Evolutionary conservation across 2,329 filamentous ascomycete genomes (phyloP).

Genomic region (Venturia aucupariae): DNA sequence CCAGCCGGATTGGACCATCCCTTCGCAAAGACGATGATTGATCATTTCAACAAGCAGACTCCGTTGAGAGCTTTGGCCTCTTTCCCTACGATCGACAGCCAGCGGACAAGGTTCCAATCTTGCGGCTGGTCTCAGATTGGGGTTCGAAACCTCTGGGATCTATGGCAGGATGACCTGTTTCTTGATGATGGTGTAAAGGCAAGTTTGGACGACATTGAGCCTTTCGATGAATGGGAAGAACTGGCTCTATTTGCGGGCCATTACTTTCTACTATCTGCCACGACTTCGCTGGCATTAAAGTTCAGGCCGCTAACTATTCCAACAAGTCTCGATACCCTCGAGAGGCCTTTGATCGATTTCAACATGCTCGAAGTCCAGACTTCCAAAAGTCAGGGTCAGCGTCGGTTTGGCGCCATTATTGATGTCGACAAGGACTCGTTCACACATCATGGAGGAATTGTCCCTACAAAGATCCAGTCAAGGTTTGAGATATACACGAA

Average conservation of each 20-base stretch:
- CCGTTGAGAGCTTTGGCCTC: slow-evolving; percentile 63
- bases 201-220: slow-evolving; percentile 62
- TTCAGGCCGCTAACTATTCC: neutral
- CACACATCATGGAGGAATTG: slow-evolving; percentile 37
- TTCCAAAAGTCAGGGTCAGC: slow-evolving; percentile 1
- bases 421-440: slow-evolving; percentile 24
- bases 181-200: slow-evolving; percentile 53
- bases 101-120: slow-evolving; percentile 56
- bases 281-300: neutral
- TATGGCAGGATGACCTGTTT: slow-evolving; percentile 55
- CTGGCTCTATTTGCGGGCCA: slow-evolving; percentile 77
- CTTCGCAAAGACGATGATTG: slow-evolving; percentile 78
- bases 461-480: slow-evolving; percentile 39
- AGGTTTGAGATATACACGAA: slow-evolving; percentile 34
- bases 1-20: slow-evolving; percentile 70
- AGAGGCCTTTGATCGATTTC: neutral
- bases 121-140: slow-evolving; percentile 59
- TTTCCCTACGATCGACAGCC: slow-evolving; percentile 57
- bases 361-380: neutral
- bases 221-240: slow-evolving; percentile 96
- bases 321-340: neutral
- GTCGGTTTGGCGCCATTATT: slow-evolving; percentile 20
- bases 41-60: slow-evolving; percentile 73
- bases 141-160: slow-evolving; percentile 66
- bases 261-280: slow-evolving; percentile 68